Evolutionary conservation across 805 yeast species (phyloP).

Genomic region (Zygosaccharomyces rouxii): DNA sequence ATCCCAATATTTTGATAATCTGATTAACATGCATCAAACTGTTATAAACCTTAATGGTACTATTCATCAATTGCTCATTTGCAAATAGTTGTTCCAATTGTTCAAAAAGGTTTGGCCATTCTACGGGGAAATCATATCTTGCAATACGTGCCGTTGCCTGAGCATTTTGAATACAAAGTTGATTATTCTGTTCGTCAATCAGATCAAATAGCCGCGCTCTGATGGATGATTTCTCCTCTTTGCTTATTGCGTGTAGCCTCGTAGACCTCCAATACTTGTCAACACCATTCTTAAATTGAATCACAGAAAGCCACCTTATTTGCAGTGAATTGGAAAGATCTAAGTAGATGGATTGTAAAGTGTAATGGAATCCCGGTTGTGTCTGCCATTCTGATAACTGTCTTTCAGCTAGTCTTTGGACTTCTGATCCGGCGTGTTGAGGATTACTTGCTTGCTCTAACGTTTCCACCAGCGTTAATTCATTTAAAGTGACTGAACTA

Average conservation of each 20-base stretch:
- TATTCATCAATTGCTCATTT: conserved; percentile 40
- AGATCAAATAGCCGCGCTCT: conserved; percentile 53
- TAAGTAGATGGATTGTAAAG: conserved; percentile 57
- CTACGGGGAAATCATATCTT: conserved; percentile 78
- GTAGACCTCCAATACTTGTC: conserved; percentile 81
- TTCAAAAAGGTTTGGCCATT: conserved; percentile 81
- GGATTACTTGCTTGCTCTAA: conserved; percentile 49
- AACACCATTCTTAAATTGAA: conserved; percentile 82
- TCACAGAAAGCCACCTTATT: conserved; percentile 80
- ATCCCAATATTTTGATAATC: conserved; percentile 64
- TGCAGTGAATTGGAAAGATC: conserved; percentile 57
- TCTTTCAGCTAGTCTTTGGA: conserved; percentile 62
- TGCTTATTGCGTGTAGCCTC: conserved; percentile 47
- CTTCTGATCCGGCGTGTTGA: conserved; percentile 42
- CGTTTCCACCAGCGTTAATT: conserved; percentile 34
- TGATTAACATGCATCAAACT: conserved; percentile 67
- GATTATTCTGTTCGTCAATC: conserved; percentile 66
- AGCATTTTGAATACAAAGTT: conserved; percentile 77
- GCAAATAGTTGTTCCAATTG: conserved; percentile 47
- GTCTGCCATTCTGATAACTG: conserved; percentile 69
- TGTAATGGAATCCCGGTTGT: conserved; percentile 52
- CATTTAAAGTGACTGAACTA: conserved; percentile 18
- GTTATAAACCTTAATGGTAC: conserved; percentile 56
- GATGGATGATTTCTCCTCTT: conserved; percentile 68
- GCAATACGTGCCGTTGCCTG: conserved; percentile 75